Conservation (phyloP, 768 basidiomycete species). For the Phanerodontia chrysosporium region DNA sequence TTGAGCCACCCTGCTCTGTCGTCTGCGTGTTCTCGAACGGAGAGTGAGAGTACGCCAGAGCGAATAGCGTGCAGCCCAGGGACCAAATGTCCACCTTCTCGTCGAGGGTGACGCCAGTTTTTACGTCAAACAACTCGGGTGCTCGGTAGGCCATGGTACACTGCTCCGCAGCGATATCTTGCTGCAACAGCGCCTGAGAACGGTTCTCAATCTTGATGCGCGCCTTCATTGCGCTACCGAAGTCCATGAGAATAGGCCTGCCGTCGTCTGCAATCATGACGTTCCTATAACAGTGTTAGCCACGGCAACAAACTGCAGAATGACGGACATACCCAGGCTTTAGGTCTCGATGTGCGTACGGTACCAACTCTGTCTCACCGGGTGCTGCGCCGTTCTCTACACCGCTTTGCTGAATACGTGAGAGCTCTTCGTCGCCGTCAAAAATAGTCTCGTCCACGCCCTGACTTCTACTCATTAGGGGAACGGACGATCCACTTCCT, state of each 20-base stretch:
- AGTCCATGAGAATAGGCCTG: conserved; percentile 94
- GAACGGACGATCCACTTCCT: conserved; percentile 32
- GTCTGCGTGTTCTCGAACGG: conserved; percentile 93
- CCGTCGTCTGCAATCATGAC: conserved; percentile 96
- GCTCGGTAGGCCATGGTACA: conserved; percentile 99
- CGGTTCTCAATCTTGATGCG: conserved; percentile 78
- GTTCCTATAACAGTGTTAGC: conserved; percentile 51
- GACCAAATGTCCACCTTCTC: conserved; percentile 99
- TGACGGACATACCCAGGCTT: conserved; percentile 83
- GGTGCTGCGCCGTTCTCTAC: conserved; percentile 29
- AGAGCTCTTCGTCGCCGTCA: conserved; percentile 74
- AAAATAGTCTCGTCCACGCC: conserved; percentile 62
- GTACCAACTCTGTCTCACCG: conserved; percentile 55
- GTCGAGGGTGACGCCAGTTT: conserved; percentile 80
- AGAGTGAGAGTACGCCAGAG: conserved; percentile 92
- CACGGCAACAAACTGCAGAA: neutral
- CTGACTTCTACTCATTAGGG: conserved; percentile 50
- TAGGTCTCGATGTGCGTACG: conserved; percentile 94
- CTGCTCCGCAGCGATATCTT: conserved; percentile 97
- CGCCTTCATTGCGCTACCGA: conserved; percentile 88
- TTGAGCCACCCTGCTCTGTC: conserved; percentile 91
- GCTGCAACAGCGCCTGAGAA: conserved; percentile 84
- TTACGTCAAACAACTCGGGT: conserved; percentile 96
- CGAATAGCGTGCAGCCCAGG: conserved; percentile 91
- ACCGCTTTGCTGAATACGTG: conserved; percentile 36